These are phyloP conservation scores for Fusarium verrucosum DNA, from an alignment of 2,329 filamentous ascomycete species.

Conservation along the genomic window DNA sequence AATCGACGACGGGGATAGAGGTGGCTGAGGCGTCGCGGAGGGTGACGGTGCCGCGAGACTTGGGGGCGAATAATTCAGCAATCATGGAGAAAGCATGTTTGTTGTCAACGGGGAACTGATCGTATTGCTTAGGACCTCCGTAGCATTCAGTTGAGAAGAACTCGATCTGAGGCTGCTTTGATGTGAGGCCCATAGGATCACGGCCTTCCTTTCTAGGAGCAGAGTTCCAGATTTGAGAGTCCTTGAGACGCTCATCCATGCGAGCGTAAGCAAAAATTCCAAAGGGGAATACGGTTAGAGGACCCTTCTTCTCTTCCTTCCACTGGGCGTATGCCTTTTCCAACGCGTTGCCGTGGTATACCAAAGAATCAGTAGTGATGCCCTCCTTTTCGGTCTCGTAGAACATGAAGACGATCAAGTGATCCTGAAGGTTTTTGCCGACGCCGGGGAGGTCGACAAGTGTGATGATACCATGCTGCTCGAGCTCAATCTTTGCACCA, in stretches of 20 bases:
- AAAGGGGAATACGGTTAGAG: constrained; percentile 70
- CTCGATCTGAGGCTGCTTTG: constrained; percentile 67
- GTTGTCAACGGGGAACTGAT: constrained; percentile 61
- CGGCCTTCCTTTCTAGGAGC: constrained; percentile 60
- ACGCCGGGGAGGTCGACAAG: constrained; percentile 58
- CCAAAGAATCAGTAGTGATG: constrained; percentile 63
- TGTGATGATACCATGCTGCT: constrained; percentile 53
- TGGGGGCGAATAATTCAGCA: constrained; percentile 65
- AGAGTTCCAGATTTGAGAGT: constrained; percentile 63
- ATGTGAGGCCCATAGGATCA: constrained; percentile 69
- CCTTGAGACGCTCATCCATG: constrained; percentile 66
- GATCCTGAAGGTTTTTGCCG: constrained; percentile 62
- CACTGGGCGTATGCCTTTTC: constrained; percentile 62
- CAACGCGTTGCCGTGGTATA: constrained; percentile 64
- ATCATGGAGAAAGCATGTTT: constrained; percentile 68
- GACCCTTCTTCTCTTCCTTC: constrained; percentile 66
- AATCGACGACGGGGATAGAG: constrained; percentile 65
- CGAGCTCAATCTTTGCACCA: constrained; percentile 55
- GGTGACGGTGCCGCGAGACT: constrained; percentile 64
- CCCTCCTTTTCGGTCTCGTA: constrained; percentile 64
- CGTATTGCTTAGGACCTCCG: constrained; percentile 66
- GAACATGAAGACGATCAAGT: constrained; percentile 65
- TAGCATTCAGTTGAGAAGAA: constrained; percentile 71
- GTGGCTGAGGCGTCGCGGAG: constrained; percentile 59
- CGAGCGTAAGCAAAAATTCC: constrained; percentile 69